A percentile compares a stretch with the other conserved stretches of the same genome.
Evolutionary conservation across 805 yeast species (phyloP).

Genomic region (Kluyveromyces nonfermentans): DNA sequence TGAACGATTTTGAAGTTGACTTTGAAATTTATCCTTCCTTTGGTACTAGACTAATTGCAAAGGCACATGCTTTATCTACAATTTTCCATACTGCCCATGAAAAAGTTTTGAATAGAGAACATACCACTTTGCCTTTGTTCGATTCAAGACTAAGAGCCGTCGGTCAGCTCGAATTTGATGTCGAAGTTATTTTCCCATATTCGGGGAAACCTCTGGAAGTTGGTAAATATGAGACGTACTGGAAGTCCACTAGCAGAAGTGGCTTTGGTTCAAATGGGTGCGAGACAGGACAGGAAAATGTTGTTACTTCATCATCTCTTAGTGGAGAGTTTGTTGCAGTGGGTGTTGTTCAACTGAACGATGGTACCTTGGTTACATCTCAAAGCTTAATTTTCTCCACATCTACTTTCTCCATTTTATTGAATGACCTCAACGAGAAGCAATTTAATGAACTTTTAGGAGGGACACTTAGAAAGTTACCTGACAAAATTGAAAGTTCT

Average conservation of each 20-base stretch:
- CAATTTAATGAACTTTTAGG: conserved; percentile 28
- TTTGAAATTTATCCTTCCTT: conserved; percentile 90
- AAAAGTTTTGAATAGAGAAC: conserved; percentile 28
- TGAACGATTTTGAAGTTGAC: conserved; percentile 67
- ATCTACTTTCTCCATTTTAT: conserved; percentile 44
- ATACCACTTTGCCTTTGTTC: conserved; percentile 56
- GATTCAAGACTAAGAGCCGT: conserved; percentile 74
- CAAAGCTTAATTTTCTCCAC: conserved; percentile 53
- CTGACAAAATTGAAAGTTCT: conserved; percentile 16
- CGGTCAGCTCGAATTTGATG: conserved; percentile 70
- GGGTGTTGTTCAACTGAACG: conserved; percentile 62
- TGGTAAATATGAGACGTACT: conserved; percentile 88
- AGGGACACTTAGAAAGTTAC: conserved; percentile 18
- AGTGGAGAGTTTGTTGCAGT: conserved; percentile 70
- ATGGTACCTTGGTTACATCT: conserved; percentile 78
- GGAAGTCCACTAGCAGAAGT: conserved; percentile 77
- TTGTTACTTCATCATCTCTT: conserved; percentile 86
- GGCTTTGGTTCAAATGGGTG: conserved; percentile 15
- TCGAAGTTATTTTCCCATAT: conserved; percentile 83
- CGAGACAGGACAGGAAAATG: conserved; percentile 13
- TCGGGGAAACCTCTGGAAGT: conserved; percentile 76
- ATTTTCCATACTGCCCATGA: conserved; percentile 34
- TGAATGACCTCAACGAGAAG: conserved; percentile 42
- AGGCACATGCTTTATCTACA: conserved; percentile 64
- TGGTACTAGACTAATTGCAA: conserved; percentile 87